These are phyloP conservation scores for Jatropha multifida DNA, from an alignment of 441 rosid species.

Conservation along the genomic window DNA sequence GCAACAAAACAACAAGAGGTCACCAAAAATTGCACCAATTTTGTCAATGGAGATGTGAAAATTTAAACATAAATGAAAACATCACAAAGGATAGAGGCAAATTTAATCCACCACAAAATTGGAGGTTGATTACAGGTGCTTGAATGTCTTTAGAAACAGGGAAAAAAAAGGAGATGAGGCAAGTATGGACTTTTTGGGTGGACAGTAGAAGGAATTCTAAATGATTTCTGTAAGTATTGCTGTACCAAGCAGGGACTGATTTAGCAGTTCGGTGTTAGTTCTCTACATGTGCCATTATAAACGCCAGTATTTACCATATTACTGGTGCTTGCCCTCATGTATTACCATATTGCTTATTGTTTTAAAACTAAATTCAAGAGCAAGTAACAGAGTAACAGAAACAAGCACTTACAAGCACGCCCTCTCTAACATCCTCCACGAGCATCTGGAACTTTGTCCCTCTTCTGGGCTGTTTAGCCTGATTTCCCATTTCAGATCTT, in stretches of 20 bases:
- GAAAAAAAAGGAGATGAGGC: neutral
- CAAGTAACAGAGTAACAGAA: neutral
- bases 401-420: slow-evolving; percentile 69
- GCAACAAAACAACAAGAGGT: no score
- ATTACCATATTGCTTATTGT: neutral
- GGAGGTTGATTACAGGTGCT: neutral
- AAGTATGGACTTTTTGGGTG: neutral
- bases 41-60: no score
- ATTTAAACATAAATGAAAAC: no score
- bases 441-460: slow-evolving; percentile 86
- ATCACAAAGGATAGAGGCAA: no score
- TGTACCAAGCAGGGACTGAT: neutral
- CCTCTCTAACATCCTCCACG: slow-evolving; percentile 91
- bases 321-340: neutral
- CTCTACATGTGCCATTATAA: neutral
- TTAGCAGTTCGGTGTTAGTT: neutral
- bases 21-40: no score
- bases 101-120: neutral
- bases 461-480: slow-evolving; percentile 55
- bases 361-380: neutral
- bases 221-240: neutral
- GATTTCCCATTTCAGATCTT: slow-evolving; percentile 50
- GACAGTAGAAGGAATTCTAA: neutral
- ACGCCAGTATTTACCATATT: neutral
- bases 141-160: neutral